Evolutionary conservation across 2,329 filamentous ascomycete genomes (phyloP), one percentile per base, ranked within the genome.

Genomic region (Volutella citrinella): DNA sequence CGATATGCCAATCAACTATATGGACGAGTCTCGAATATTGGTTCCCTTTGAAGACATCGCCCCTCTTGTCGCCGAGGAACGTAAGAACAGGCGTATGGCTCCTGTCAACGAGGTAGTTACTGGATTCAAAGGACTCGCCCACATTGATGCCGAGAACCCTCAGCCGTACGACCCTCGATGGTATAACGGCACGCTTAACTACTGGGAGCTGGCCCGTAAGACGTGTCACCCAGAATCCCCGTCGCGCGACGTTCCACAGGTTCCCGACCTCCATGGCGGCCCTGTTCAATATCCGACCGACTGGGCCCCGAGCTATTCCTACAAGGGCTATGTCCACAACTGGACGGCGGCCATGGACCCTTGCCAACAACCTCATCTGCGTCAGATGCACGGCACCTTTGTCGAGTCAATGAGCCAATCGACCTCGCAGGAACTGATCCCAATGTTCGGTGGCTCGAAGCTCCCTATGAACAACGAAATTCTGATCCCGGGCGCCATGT

Each of bases 1-100:
- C 54, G 78, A 83, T 52, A 80, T 83, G 64, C 73, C 78, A 10
- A 76, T 83, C 61, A 83, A 84, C 51, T 66, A 70, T 32, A 68
- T 80, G 59, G 79, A 83, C 52, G 77, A 84, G 52, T 71, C 79
- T 18, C 68, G 80, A 15, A 55, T 84, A n/a, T 59, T 82, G 19
- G 75, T 80, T 4, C 69, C 76, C 9, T 78, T 70, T 60, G 69
- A 82, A 34, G 64, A 72, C 11, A 69, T 83, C 35, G 64, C 72
- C 16, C 60, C 61, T 16, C 60, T 76, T 30, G 64, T 81, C 9
- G 58, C 57, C 7, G 60, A 64, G 28, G 78, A 79, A 49, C 57
- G 59, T 35, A 54, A 57, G 20, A 63, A 50, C 27, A 65, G 74
- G 35, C 52, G 48, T 9, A 60, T 79, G 32, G 56, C 61, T 12